Percentiles rank a stretch among this genome's conserved stretches.
These are phyloP conservation scores for Lycium barbarum DNA, from an alignment of 257 asterid genomes.

Conservation along the genomic window DNA sequence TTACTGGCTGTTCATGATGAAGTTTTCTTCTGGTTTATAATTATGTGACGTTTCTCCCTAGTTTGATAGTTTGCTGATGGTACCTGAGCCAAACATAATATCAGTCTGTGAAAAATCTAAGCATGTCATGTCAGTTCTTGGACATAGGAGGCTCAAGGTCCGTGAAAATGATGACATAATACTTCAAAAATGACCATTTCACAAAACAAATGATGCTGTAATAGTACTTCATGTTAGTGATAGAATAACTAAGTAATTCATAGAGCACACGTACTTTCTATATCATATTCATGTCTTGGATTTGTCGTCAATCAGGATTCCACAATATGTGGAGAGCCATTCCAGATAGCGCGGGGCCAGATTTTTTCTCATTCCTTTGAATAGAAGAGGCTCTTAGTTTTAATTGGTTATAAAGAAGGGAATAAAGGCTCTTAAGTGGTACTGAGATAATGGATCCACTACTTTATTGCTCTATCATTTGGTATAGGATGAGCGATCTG, in stretches of 20 bases:
- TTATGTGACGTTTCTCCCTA: neutral
- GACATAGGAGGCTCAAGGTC: neutral
- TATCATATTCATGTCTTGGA: neutral
- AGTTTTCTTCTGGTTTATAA: neutral
- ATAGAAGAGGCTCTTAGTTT: neutral
- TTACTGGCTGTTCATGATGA: neutral
- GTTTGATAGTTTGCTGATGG: neutral
- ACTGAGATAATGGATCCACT: neutral
- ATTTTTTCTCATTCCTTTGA: neutral
- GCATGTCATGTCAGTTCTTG: neutral
- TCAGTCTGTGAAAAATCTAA: neutral
- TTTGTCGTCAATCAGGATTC: neutral
- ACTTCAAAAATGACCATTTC: neutral
- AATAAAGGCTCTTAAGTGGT: neutral
- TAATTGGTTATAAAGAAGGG: neutral
- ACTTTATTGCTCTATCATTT: neutral
- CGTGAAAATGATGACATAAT: neutral
- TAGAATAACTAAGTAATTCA: neutral
- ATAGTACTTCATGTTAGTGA: neutral
- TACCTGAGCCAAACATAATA: neutral
- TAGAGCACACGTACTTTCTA: neutral
- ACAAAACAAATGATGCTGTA: neutral
- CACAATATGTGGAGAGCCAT: neutral
- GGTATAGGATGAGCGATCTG: neutral
- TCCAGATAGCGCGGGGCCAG: neutral